Percentiles rank a stretch among this genome's conserved stretches.
These are phyloP conservation scores for Chlorella sp. DNA, from an alignment of 139 green algal genomes.

Conservation along the genomic window DNA sequence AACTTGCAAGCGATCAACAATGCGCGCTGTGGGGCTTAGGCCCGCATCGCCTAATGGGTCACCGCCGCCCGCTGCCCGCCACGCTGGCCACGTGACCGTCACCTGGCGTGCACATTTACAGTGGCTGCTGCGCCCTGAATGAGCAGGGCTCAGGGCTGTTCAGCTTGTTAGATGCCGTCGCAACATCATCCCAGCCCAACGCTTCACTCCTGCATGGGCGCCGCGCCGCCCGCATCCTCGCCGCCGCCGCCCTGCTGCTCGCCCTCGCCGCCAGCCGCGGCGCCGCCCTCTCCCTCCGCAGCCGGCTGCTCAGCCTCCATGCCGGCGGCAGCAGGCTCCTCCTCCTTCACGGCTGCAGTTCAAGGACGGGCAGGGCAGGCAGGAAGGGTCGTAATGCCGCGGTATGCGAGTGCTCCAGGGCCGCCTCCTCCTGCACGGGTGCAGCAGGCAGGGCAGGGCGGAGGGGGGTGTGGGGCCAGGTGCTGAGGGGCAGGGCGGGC, in stretches of 20 bases:
- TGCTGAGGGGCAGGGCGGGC: no score
- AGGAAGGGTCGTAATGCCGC: neutral
- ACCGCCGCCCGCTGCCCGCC: neutral
- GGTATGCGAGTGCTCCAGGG: no score
- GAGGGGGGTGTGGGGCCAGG: no score
- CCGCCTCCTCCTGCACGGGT: no score
- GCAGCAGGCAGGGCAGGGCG: no score
- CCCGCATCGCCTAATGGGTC: neutral
- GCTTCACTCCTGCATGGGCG: constrained; percentile 42
- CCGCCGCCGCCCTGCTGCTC: constrained; percentile 25
- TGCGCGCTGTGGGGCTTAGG: neutral
- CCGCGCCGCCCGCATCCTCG: constrained; percentile 9
- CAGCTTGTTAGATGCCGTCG: neutral
- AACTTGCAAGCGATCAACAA: no score
- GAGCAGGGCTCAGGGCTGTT: neutral
- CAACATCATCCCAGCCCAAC: neutral
- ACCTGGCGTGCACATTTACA: neutral
- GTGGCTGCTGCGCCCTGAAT: neutral
- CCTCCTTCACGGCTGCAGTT: constrained; percentile 40
- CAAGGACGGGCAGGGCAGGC: neutral
- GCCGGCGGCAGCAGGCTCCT: constrained; percentile 6
- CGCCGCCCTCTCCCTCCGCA: constrained; percentile 10
- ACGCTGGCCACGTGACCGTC: neutral
- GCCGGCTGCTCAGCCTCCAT: constrained; percentile 18
- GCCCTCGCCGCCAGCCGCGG: neutral